Conservation (phyloP, 2,329 filamentous ascomycete genomes). For the Elsinoe ampelina region DNA sequence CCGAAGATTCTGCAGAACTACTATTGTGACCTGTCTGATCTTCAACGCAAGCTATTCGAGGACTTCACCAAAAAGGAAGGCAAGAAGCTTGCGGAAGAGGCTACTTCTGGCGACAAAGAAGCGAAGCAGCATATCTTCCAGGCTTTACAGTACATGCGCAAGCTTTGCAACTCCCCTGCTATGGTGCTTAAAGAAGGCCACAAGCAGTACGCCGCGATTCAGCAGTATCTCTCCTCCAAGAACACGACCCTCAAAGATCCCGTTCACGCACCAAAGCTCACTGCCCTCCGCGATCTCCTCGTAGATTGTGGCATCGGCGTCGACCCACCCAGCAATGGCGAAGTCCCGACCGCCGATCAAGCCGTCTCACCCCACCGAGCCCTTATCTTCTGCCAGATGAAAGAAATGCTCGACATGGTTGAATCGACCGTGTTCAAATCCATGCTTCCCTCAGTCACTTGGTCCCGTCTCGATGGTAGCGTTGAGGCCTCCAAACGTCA, state of each 20-base stretch:
- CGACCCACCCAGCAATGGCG: constrained; percentile 41
- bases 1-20: constrained; percentile 99
- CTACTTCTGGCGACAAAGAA: constrained; percentile 76
- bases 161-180: constrained; percentile 94
- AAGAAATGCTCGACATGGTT: constrained; percentile 99
- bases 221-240: constrained; percentile 67
- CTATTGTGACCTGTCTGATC: constrained; percentile 92
- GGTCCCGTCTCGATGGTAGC: constrained; percentile 82
- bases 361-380: constrained; percentile 95
- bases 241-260: constrained; percentile 77
- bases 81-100: constrained; percentile 76
- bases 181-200: constrained; percentile 93
- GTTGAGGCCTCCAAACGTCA: constrained; percentile 91
- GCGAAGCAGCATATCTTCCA: constrained; percentile 99
- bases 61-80: constrained; percentile 93
- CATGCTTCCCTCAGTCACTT: constrained; percentile 86
- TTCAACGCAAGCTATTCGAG: constrained; percentile 91
- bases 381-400: constrained; percentile 98
- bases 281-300: constrained; percentile 80
- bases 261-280: constrained; percentile 83
- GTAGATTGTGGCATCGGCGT: constrained; percentile 96
- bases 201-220: constrained; percentile 80
- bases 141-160: constrained; percentile 97
- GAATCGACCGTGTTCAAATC: constrained; percentile 85
- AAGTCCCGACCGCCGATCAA: constrained; percentile 52